phyloP scores from a whole-genome alignment of 495 filamentous ascomycete species.

The Ramalina intermedia region DNA sequence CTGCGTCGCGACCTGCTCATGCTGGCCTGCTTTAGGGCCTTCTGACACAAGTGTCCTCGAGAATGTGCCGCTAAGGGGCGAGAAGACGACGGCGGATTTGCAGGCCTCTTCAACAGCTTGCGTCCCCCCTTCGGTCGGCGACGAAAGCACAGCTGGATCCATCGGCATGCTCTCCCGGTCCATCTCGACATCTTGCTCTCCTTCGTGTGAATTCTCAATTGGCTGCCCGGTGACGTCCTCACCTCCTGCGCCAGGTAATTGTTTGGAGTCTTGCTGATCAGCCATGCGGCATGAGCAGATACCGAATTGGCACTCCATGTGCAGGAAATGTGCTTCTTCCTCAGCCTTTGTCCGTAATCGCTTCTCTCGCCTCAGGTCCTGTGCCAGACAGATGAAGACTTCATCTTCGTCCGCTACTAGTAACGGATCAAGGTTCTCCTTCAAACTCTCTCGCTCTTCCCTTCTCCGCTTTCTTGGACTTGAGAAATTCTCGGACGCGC shows the following conservation, averaged over 20 bases:
- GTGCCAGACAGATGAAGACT: constrained; percentile 40
- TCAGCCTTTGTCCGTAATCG: constrained; percentile 50
- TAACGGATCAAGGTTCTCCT: constrained; percentile 32
- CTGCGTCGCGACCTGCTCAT: constrained; percentile 5
- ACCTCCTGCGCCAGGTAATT: no score
- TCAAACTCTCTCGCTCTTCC: constrained; percentile 17
- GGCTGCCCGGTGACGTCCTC: no score
- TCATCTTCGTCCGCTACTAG: constrained; percentile 17
- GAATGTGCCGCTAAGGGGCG: constrained; percentile 36
- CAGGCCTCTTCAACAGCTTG: no score
- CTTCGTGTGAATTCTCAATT: no score
- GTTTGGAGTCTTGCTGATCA: constrained; percentile 27
- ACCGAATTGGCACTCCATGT: constrained; percentile 63
- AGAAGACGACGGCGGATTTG: constrained; percentile 24
- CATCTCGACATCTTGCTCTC: no score
- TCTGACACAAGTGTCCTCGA: constrained; percentile 20
- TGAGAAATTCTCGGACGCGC: constrained; percentile 14
- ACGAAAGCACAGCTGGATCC: no score
- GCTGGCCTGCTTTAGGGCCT: not conserved
- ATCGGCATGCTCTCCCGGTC: no score
- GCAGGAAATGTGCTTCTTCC: constrained; percentile 66
- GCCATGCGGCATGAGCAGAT: constrained; percentile 51
- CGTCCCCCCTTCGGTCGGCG: no score
- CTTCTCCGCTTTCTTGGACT: constrained; percentile 19
- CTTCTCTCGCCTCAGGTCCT: constrained; percentile 51